Conservation (phyloP, 495 filamentous ascomycete genomes). For the Penicillium chermesinum region DNA sequence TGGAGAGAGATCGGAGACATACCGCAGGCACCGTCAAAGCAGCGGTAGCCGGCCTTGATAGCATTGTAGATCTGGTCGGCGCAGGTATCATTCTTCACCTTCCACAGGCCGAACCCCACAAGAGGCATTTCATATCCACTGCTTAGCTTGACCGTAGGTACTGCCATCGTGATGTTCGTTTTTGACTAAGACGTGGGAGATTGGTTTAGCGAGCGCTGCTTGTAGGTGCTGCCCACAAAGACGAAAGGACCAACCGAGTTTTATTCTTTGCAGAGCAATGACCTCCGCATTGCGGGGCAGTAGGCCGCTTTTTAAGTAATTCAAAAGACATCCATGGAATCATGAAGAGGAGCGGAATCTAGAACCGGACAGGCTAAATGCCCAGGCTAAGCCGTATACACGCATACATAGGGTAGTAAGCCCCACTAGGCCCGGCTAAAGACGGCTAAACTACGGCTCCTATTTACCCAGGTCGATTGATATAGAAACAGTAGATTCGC, state of each 20-base stretch:
- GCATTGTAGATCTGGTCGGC: constrained; percentile 81
- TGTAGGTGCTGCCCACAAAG: too few species aligned
- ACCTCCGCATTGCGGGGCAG: background rate
- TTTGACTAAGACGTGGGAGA: too few species aligned
- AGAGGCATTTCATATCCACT: constrained; percentile 59
- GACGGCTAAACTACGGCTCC: too few species aligned
- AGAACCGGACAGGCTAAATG: background rate
- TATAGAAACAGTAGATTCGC: background rate
- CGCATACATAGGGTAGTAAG: too few species aligned
- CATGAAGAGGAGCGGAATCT: background rate
- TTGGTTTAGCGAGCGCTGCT: too few species aligned
- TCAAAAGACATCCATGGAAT: background rate
- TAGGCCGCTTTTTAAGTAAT: background rate
- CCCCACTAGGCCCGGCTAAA: too few species aligned
- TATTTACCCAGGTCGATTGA: too few species aligned
- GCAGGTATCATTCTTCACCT: constrained; percentile 70
- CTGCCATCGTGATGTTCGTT: background rate
- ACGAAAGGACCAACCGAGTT: background rate
- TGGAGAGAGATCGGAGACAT: background rate
- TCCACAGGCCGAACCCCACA: constrained; percentile 80
- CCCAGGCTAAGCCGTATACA: background rate
- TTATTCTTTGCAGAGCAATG: background rate
- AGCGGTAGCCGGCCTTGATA: constrained; percentile 79
- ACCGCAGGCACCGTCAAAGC: constrained; percentile 77
- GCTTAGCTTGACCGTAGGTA: constrained; percentile 11